Evolutionary conservation across 2,329 filamentous ascomycete species (phyloP), one percentile per base, ranked within the genome.

Genomic region (Incumbomyces lentus): DNA sequence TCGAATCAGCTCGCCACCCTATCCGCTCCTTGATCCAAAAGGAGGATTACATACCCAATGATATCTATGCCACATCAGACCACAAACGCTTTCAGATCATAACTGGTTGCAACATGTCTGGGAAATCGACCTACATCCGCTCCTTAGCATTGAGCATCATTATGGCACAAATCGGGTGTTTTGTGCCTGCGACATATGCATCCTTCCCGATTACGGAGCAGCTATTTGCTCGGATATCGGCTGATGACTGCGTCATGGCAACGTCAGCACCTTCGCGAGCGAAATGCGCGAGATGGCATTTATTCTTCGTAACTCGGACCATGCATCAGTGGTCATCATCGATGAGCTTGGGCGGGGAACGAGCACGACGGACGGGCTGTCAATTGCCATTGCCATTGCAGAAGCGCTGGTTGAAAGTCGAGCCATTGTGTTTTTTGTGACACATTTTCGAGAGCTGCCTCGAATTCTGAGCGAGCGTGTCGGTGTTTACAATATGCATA

Each of bases 241-340:
- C 86, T 34, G 84, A 94, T 47, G 89, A 96, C 62, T 86, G 76
- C 51, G 83, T 94, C 17, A 86, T 95, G 66, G 82, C 84, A 13
- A 95, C 52, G 77, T 95, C 18, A 96, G 90, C 0, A 95, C 87
- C 0, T 98, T 96, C 60, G 86, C 89, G 0, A 76, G 87, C 0
- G 92, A 98, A 64, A 96, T 98, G 92, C 77, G 86, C 35, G 92
- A 96, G 58, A 93, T 90, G 68, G 87, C 89, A 0, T 95, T 93
- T 61, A 95, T 98, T 46, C 67, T 96, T 1, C 76, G 79, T 44
- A 94, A 95, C 58, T 78, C 95, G 47, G 82, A 88, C 53, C 71
- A 73, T 6, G 76, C 78, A 40, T 90, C 85, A 55, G 72, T 95
- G 56, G 80, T 82, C 1, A 84, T 98, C 40, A 78, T 98, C 41